Conservation (phyloP, 805 yeast genomes). For the Lipomyces yamanashiensis region DNA sequence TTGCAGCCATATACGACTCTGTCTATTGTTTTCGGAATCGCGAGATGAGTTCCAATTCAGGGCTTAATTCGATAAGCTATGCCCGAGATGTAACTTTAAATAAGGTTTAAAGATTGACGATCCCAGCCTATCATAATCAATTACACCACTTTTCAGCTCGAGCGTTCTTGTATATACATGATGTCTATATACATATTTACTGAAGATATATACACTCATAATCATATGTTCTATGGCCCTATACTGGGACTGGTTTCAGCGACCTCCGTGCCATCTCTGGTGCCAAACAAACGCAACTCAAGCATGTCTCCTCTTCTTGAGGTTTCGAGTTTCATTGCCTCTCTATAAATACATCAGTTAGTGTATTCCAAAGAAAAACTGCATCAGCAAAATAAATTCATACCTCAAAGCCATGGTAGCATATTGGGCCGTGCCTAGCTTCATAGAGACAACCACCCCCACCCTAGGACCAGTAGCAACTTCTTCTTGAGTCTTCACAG, state of each 20-base stretch:
- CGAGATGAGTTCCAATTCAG: not conserved
- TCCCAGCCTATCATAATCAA: too few relatives aligned
- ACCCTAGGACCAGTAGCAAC: constrained; percentile 44
- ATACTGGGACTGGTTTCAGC: not conserved
- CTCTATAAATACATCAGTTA: constrained; percentile 13
- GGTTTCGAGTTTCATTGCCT: constrained; percentile 35
- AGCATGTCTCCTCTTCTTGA: constrained; percentile 37
- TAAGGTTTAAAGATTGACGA: too few relatives aligned
- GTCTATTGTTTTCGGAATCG: too few relatives aligned
- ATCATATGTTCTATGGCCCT: not conserved
- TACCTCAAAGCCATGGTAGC: constrained; percentile 98
- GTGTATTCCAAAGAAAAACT: not conserved
- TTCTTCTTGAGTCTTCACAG: constrained; percentile 23
- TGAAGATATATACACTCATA: not conserved
- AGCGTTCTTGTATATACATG: not conserved
- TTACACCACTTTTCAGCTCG: too few relatives aligned
- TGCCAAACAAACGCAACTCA: constrained; percentile 26
- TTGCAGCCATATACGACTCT: too few relatives aligned
- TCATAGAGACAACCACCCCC: constrained; percentile 77
- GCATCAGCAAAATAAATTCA: constrained; percentile 44
- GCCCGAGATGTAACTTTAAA: too few relatives aligned
- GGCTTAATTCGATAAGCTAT: too few relatives aligned
- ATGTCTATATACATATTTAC: not conserved
- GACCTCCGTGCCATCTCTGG: constrained; percentile 15
- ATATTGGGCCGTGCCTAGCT: constrained; percentile 82